Evolutionary conservation across 2,329 filamentous ascomycete genomes (phyloP).

Genomic region (Paramyrothecium sp.): DNA sequence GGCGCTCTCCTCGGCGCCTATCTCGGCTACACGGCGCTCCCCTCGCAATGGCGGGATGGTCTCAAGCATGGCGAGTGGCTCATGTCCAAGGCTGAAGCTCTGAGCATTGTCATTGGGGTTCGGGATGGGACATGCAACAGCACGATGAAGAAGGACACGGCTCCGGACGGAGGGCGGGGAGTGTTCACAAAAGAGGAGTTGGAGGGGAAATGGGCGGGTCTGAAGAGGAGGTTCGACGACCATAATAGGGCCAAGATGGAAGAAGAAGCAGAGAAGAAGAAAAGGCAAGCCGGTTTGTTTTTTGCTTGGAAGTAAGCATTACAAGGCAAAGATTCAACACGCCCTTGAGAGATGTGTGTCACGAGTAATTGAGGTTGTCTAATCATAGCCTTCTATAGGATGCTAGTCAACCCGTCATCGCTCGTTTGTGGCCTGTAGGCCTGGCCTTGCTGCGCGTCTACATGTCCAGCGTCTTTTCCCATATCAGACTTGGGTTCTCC

Average conservation of each 20-base stretch:
- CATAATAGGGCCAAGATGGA: conserved; percentile 21
- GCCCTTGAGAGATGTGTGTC: background rate
- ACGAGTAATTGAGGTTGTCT: background rate
- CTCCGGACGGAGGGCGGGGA: conserved; percentile 38
- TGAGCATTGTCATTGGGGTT: conserved; percentile 37
- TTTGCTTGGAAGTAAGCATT: conserved; percentile 15
- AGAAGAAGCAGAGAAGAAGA: conserved; percentile 16
- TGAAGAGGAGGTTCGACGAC: conserved; percentile 28
- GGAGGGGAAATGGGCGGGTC: conserved; percentile 29
- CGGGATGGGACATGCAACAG: conserved; percentile 29
- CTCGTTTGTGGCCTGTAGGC: too few relatives aligned
- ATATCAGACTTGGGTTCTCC: too few relatives aligned
- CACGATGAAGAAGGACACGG: conserved; percentile 36
- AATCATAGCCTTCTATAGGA: background rate
- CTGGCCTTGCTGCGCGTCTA: too few relatives aligned
- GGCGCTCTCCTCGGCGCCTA: conserved; percentile 48
- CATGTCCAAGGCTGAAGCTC: conserved; percentile 37
- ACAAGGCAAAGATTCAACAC: conserved; percentile 5
- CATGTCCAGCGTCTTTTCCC: too few relatives aligned
- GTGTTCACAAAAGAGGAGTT: conserved; percentile 34
- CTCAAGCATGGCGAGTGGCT: conserved; percentile 44
- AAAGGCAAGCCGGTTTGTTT: conserved; percentile 9
- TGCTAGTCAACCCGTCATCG: too few relatives aligned
- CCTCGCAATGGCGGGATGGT: conserved; percentile 47
- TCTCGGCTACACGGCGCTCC: conserved; percentile 44